Evolutionary conservation across 495 filamentous ascomycete genomes (phyloP), one percentile per base, ranked within the genome.

Genomic region (Sporormia fimetaria): DNA sequence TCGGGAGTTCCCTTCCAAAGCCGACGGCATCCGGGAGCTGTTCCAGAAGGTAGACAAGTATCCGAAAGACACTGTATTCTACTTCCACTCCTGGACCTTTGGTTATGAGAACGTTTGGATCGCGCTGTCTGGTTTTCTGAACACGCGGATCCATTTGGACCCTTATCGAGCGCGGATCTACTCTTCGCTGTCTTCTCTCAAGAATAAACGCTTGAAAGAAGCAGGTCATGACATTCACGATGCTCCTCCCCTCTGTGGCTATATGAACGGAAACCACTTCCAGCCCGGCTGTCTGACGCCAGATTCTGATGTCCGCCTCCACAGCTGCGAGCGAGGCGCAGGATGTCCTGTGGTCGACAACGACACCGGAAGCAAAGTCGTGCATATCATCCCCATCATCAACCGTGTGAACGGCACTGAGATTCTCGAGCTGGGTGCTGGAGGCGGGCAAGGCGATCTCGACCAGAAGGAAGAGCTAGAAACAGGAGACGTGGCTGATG

Each of bases 71-170:
- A 92, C 84, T 0, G 61, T 76, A 4, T 94, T 95, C 52, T 81
- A 93, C 58, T 73, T 96, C 33, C 70, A 84, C 33, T 73, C 87
- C 2, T 95, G 87, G 88, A 96, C 88, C 1, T 92, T 90, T 57
- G 88, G 88, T 35, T 79, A 71, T 53, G 85, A 94, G 57, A 83
- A 94, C 40, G 85, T 94, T 0, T 95, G 87, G 87, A 66, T 84
- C 40, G 81, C 85, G 3, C 62, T 96, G 9, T 77, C 84, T 1
- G 71, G 76, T 9, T 70, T 73, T 7, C 63, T 95, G 2, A 58
- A 71, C 16, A 75, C 75, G 2, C 45, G 85, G 75, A 72, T 94
- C 6, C 87, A 96, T 45, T 67, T 94, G 18, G 87, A 90, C 59
- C 56, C 69, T 7, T 95, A 96, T 49, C 85, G 90, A 49, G 66